phyloP scores from a whole-genome alignment of 345 rosid genomes.

The Erysimum cheiranthoides region DNA sequence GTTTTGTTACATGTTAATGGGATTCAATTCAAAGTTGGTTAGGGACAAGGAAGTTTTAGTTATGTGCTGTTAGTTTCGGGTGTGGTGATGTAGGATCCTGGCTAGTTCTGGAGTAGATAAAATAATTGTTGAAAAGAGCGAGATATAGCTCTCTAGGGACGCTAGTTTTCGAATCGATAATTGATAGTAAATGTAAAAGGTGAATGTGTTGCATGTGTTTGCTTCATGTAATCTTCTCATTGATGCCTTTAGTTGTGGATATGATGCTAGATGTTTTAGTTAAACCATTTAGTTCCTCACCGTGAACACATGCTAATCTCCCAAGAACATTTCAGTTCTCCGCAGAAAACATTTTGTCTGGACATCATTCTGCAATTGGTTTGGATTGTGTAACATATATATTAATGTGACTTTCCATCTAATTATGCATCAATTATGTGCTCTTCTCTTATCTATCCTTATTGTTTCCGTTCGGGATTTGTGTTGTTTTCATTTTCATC shows the following conservation, averaged over 20 bases:
- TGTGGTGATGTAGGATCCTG: background rate
- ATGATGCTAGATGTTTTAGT: background rate
- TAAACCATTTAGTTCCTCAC: constrained; percentile 6
- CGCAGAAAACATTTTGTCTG: too few species aligned
- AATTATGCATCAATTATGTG: background rate
- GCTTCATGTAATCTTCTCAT: background rate
- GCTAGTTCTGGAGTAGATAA: constrained; percentile 10
- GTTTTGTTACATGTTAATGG: background rate
- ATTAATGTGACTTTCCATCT: background rate
- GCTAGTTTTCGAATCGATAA: background rate
- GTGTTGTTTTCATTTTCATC: background rate
- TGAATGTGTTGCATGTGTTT: constrained; percentile 1
- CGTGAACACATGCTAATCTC: background rate
- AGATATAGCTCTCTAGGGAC: background rate
- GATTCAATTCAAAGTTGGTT: background rate
- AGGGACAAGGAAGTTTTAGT: background rate
- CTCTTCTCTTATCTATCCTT: background rate
- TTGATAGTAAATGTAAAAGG: constrained; percentile 7
- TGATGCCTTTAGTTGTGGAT: constrained; percentile 2
- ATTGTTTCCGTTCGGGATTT: background rate
- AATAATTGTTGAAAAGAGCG: background rate
- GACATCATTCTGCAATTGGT: background rate
- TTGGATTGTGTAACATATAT: background rate
- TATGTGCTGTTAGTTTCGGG: background rate
- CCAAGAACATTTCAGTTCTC: background rate